These are phyloP conservation scores for Pestalotiopsis sp. DNA, from an alignment of 2,329 filamentous ascomycete species.

Conservation along the genomic window DNA sequence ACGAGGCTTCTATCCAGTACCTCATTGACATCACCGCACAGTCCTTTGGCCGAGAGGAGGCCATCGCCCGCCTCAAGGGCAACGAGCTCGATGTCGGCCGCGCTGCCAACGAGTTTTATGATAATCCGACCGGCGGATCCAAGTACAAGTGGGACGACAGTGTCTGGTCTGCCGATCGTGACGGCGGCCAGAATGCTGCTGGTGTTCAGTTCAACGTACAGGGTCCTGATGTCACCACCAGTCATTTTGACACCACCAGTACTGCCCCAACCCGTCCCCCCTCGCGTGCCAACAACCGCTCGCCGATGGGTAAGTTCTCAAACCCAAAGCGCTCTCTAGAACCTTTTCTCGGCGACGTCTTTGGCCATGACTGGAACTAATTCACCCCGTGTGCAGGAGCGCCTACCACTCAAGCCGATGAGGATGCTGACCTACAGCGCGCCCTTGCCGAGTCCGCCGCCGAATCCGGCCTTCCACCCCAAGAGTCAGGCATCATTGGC, in stretches of 20 bases:
- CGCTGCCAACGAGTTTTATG: conserved; percentile 57
- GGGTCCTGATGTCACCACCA: conserved; percentile 48
- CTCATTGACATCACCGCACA: neutral
- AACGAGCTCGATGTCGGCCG: conserved; percentile 50
- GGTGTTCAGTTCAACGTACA: conserved; percentile 63
- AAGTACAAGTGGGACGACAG: conserved; percentile 61
- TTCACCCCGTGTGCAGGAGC: conserved; percentile 35
- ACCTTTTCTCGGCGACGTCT: conserved; percentile 28
- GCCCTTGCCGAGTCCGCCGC: conserved; percentile 60
- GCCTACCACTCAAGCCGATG: conserved; percentile 42
- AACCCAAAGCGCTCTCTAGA: conserved; percentile 49
- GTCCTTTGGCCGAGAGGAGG: neutral
- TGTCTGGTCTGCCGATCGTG: conserved; percentile 54
- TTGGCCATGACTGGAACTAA: conserved; percentile 25
- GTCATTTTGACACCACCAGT: conserved; percentile 37
- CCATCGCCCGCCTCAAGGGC: conserved; percentile 29
- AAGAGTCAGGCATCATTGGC: conserved; percentile 55
- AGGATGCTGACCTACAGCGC: conserved; percentile 59
- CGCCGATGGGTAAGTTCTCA: conserved; percentile 56
- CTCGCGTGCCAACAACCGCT: conserved; percentile 60
- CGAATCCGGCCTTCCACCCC: conserved; percentile 51
- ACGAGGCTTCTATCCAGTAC: neutral
- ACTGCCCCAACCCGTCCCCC: conserved; percentile 64
- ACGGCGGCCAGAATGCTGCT: conserved; percentile 44
- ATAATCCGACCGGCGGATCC: conserved; percentile 40